Percentiles rank a stretch among this genome's conserved stretches.
These are phyloP conservation scores for Moesziomyces sp. DNA, from an alignment of 1,284 basidiomycete species.

Conservation along the genomic window DNA sequence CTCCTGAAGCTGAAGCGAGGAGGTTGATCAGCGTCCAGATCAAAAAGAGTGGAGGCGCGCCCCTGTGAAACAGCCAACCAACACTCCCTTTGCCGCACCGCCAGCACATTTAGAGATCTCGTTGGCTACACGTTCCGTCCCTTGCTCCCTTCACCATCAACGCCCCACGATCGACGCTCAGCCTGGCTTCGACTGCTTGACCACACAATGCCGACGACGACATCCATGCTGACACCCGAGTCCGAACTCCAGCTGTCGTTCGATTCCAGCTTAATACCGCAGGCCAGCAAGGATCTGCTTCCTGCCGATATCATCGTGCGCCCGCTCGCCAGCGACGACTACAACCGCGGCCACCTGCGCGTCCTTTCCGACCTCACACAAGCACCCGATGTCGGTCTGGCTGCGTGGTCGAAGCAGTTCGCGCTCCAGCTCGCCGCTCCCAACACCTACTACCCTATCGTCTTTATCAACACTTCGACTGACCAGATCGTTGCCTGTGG, in stretches of 20 bases:
- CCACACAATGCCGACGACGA: slow-evolving; percentile 44
- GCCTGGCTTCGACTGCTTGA: neutral
- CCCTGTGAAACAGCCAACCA: neutral
- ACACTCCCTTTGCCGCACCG: neutral
- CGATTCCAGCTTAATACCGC: slow-evolving; percentile 75
- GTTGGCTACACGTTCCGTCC: too few species aligned
- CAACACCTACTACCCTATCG: slow-evolving; percentile 79
- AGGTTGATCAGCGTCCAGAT: neutral
- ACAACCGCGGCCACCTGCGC: slow-evolving; percentile 82
- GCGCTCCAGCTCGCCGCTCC: slow-evolving; percentile 27
- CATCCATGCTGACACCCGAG: slow-evolving; percentile 74
- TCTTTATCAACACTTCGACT: slow-evolving; percentile 79
- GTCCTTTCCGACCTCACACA: slow-evolving; percentile 84
- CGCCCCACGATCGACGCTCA: neutral
- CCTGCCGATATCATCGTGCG: slow-evolving; percentile 77
- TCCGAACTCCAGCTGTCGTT: slow-evolving; percentile 80
- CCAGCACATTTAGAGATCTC: too few species aligned
- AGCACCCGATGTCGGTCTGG: slow-evolving; percentile 80
- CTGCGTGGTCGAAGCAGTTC: slow-evolving; percentile 69
- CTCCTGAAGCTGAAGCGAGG: neutral
- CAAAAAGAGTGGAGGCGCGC: neutral
- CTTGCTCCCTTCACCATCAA: neutral
- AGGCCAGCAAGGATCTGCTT: slow-evolving; percentile 73
- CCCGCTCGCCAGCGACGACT: slow-evolving; percentile 86
- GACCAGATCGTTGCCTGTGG: slow-evolving; percentile 88